Percentiles rank a stretch among this genome's conserved stretches.
Evolutionary conservation across 192 early-diverging fungal genomes (phyloP).

Genomic region (Diversispora eburnea): DNA sequence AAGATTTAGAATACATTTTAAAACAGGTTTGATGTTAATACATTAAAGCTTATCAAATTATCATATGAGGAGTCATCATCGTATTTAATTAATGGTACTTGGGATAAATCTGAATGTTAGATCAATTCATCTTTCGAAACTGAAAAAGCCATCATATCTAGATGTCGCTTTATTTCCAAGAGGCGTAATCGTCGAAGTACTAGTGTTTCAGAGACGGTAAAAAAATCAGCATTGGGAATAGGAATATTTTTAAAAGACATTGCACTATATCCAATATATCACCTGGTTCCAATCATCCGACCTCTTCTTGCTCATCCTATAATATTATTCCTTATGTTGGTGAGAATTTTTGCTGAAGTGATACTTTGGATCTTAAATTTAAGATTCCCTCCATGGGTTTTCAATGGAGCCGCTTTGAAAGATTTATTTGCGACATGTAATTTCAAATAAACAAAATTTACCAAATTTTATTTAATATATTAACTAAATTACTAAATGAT

Average conservation of each 20-base stretch:
- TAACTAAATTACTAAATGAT: slow-evolving; percentile 8
- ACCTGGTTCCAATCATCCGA: slow-evolving; percentile 37
- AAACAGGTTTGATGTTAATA: slow-evolving; percentile 44
- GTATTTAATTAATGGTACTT: neutral
- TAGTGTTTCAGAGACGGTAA: slow-evolving; percentile 40
- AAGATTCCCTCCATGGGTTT: slow-evolving; percentile 51
- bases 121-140: slow-evolving; percentile 62
- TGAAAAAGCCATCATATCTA: slow-evolving; percentile 46
- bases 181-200: slow-evolving; percentile 34
- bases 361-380: slow-evolving; percentile 59
- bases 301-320: slow-evolving; percentile 39
- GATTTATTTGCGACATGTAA: slow-evolving; percentile 63
- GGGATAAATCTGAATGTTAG: slow-evolving; percentile 30
- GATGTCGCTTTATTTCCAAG: slow-evolving; percentile 32
- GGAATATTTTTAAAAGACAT: slow-evolving; percentile 36
- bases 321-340: slow-evolving; percentile 43
- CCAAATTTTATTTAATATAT: slow-evolving; percentile 16
- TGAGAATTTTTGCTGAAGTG: slow-evolving; percentile 52
- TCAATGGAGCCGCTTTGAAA: slow-evolving; percentile 69
- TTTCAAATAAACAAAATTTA: slow-evolving; percentile 1
- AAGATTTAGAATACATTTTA: slow-evolving; percentile 46
- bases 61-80: neutral
- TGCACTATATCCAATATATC: slow-evolving; percentile 29
- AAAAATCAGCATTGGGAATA: slow-evolving; percentile 38
- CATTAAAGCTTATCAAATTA: neutral